Conservation (phyloP, 1,284 basidiomycete species). For the Malassezia obtusa region DNA sequence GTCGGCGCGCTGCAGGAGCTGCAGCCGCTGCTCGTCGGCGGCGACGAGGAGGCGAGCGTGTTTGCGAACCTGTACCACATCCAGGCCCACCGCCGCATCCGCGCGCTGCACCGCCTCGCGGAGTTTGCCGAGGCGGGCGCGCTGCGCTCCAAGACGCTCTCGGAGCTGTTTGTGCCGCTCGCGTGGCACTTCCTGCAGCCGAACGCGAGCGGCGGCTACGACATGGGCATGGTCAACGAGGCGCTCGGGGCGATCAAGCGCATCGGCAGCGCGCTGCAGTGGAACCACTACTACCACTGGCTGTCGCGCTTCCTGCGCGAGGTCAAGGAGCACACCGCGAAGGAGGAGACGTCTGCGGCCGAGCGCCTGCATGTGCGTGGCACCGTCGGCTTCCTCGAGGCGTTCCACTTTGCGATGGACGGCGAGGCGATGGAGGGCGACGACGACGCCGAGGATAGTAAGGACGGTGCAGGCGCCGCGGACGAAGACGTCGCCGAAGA, state of each 20-base stretch:
- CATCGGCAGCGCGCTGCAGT: slow-evolving; percentile 50
- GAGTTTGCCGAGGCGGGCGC: slow-evolving; percentile 66
- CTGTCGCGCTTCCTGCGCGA: slow-evolving; percentile 73
- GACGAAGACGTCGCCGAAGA: slow-evolving; percentile 5
- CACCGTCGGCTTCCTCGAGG: slow-evolving; percentile 74
- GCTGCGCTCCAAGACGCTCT: slow-evolving; percentile 64
- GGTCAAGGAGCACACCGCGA: slow-evolving; percentile 28
- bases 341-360: slow-evolving; percentile 8
- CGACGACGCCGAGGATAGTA: slow-evolving; percentile 38
- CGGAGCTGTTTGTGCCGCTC: slow-evolving; percentile 77
- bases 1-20: slow-evolving; percentile 65
- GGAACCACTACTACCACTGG: slow-evolving; percentile 74
- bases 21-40: slow-evolving; percentile 68
- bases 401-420: slow-evolving; percentile 66
- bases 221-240: slow-evolving; percentile 85
- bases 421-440: not conserved
- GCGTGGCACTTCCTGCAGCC: slow-evolving; percentile 67
- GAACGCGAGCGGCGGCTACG: slow-evolving; percentile 55
- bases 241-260: slow-evolving; percentile 59
- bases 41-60: slow-evolving; percentile 90
- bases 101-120: slow-evolving; percentile 74
- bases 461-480: slow-evolving; percentile 8
- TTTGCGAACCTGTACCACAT: slow-evolving; percentile 94
- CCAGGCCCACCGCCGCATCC: slow-evolving; percentile 77
- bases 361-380: slow-evolving; percentile 60